Evolutionary conservation across 2,329 filamentous ascomycete genomes (phyloP).

Genomic region (Nakataea oryzae): DNA sequence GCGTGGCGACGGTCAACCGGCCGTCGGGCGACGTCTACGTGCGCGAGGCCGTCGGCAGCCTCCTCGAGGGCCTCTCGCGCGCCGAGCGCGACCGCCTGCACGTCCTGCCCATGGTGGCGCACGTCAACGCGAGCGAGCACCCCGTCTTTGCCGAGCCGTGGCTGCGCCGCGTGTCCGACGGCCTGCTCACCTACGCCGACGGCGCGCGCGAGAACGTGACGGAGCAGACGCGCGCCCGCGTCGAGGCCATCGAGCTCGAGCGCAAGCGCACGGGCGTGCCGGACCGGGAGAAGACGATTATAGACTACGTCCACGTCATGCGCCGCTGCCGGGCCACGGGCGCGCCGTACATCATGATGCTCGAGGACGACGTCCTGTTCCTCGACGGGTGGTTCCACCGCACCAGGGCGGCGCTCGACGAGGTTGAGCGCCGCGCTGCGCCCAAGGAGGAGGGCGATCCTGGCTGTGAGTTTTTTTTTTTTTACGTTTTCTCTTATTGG

Average conservation of each 20-base stretch:
- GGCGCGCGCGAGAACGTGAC: neutral
- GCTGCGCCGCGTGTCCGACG: neutral
- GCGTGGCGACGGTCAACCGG: neutral
- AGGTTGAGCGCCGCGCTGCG: neutral
- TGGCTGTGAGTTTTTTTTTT: neutral
- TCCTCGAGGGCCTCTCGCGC: neutral
- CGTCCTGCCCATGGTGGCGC: neutral
- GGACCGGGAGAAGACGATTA: neutral
- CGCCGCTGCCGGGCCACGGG: neutral
- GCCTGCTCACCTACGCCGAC: neutral
- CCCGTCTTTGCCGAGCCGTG: neutral
- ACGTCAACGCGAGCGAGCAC: neutral
- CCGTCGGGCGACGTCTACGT: neutral
- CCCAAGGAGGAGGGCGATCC: neutral
- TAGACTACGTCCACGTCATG: neutral
- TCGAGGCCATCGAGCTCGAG: neutral
- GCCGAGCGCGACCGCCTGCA: neutral
- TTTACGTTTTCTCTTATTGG: neutral
- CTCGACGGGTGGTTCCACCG: neutral
- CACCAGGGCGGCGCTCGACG: neutral
- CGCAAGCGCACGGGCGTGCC: neutral
- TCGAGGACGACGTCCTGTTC: neutral
- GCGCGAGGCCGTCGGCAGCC: neutral
- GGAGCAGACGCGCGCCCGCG: neutral
- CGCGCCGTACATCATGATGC: neutral